phyloP scores from a whole-genome alignment of 805 yeast species.

The Teunomyces tritomae region DNA sequence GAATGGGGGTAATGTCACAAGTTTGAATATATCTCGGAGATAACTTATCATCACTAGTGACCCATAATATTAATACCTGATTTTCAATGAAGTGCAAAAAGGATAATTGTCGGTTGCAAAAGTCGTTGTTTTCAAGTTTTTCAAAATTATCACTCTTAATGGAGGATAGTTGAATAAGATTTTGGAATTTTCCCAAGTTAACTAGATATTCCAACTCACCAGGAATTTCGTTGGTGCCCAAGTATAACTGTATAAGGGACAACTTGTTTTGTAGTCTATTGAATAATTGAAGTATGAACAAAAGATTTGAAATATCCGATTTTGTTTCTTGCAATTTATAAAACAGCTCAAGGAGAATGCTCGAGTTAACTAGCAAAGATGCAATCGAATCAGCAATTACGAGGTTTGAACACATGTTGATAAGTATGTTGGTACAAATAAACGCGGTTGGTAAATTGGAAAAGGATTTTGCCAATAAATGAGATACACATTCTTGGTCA shows the following conservation, averaged over 20 bases:
- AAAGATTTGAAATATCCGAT: neutral
- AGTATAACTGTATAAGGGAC: neutral
- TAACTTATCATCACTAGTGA: neutral
- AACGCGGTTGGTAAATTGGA: neutral
- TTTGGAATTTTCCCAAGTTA: neutral
- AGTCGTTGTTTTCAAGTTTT: neutral
- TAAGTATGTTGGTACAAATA: neutral
- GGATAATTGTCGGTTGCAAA: neutral
- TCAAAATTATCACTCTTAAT: neutral
- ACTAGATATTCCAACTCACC: neutral
- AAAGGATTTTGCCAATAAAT: neutral
- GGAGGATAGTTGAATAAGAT: neutral
- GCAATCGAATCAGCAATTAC: neutral
- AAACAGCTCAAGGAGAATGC: neutral
- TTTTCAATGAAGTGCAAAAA: constrained; percentile 1
- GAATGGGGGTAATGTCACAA: neutral
- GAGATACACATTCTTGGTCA: neutral
- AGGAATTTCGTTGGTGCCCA: neutral
- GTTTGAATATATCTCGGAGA: neutral
- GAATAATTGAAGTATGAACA: neutral
- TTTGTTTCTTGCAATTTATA: neutral
- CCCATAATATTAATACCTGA: constrained; percentile 2
- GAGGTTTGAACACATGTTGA: neutral
- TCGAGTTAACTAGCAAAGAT: neutral
- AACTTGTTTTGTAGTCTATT: neutral